Evolutionary conservation across 495 filamentous ascomycete species (phyloP), one percentile per base, ranked within the genome.

Genomic region (Cenococcum geophilum): DNA sequence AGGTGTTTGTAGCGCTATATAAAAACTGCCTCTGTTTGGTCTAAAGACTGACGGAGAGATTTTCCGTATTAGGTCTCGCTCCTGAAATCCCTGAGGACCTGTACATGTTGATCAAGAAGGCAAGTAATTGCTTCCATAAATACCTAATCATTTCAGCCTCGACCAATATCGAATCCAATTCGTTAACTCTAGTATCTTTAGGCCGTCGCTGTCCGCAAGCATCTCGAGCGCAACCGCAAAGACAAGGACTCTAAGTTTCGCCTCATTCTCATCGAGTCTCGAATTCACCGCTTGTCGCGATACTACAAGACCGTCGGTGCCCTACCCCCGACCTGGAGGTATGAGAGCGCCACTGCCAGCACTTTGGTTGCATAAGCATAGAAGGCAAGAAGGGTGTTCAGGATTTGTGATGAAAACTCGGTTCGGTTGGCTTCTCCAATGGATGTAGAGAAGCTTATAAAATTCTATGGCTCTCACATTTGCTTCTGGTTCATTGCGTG

Each of bases 91-190:
- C 93, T 68, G 93, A 97, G 83, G 95, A 97, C 78, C 86, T 98
- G 59, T 90, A 90, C 83, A 89, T 92, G 88, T 85, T 98, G 76
- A 97, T 98, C 86, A 97, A 96, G 87, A 98, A 98, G 89, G 92
- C 92, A 76, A 68, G 77, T 53, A 6, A 6, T 32, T 32, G 27
- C 27, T 6, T 32, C 27, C 27, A 32, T 32, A 32, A 32, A 32
- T 3, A 32, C 52, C 61, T 21, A 35, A 5, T 2, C 36, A 53
- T 47, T 23, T 12, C 4, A 4, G 18, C 6, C 35, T 61, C 48
- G 18, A 64, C 69, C 20, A 8, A 5, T 22, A 20, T 58, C 62
- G 11, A 6, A 10, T 35, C 56, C 48, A 20, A 63, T 70, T 16
- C 40, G 6, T 4, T 22, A 42, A n/a, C 25, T 34, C 21, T n/a